Base-by-base conservation (phyloP, 2,329 filamentous ascomycete species). In the Cladobotryum protrusum region DNA sequence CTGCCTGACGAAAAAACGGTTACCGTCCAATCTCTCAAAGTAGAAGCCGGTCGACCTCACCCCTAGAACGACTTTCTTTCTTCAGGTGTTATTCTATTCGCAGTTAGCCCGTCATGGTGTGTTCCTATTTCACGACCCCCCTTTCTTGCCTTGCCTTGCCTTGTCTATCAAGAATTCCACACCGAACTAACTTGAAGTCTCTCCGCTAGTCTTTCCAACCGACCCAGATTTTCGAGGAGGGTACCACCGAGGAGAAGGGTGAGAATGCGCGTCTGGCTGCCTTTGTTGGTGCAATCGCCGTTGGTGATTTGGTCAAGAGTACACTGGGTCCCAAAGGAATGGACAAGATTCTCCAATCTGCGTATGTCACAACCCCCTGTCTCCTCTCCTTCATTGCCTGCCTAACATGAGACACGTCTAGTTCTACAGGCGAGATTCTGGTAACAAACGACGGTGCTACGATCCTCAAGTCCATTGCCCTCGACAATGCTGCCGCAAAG, bases 401-500 rank as follows among this genome's bases (percentile, higher is more conserved):
- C 24, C 24, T 29, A 29, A 29, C 24, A 29, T 29, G 24, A 29
- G 24, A 29, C 24, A 29, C 11, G 24, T 54, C 33, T 66, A 92
- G 89, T 48, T 97, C 92, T 44, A 97, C 93, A 37, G 89, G 89
- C 63, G 89, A 97, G 64, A 96, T 97, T 63, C 88, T 97, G 82
- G 93, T 99, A 55, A 99, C 93, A 52, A 99, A 99, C 72, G 93
- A 99, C 72, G 93, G 93, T 66, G 93, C 93, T 56, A 99, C 93
- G 19, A 99, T 99, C 60, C 82, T 99, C 57, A 99, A 99, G 74
- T 89, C 92, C 48, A 99, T 99, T 70, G 93, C 93, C 40, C 86
- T 99, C 65, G 93, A 99, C 71, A 99, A 99, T 68, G 93, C 93
- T 40, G 93, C 93, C 18, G 93, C 93, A 48, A 99, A 99, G 75